Base-by-base conservation (phyloP, 768 basidiomycete species). In the Lentinula sp. region DNA sequence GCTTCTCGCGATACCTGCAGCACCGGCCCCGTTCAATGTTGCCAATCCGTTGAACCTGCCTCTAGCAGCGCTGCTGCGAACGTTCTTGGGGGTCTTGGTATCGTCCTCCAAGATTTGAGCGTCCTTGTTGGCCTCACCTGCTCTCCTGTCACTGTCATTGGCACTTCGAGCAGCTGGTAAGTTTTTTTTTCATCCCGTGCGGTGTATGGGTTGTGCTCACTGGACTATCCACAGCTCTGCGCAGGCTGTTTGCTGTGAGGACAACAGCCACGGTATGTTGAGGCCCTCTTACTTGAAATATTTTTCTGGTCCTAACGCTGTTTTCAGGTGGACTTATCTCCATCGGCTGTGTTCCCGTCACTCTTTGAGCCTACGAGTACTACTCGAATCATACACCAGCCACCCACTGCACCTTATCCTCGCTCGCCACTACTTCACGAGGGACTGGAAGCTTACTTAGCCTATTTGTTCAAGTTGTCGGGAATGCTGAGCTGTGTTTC, bases 41-140 rank as follows among this genome's bases (percentile, higher is more conserved):
- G 73, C 65, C 4, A 58, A 6, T 48, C n/a, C 46, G 57, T 58
- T 11, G 18, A 43, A 11, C 15, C 18, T 16, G 57, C 63, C 31
- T 50, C 60, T 18, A 39, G 40, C 23, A 51, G 61, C 28, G 57
- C 61, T 15, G 63, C 58, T 11, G 34, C 59, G 15, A 37, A 18
- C n/a, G 11, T 68, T 11, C 53, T 69, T 37, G 62, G 49, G n/a
- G 57, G 59, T 34, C 10, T 62, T 59, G 67, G 66, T 63, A 63
- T 68, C 52, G 89, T 88, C 69, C 73, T 91, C 6, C 80, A 89
- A 5, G 87, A 50, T 37, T 34, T 32, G 50, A 53, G 39, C 28
- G 37, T 40, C 9, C 5, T 18, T 15, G 55, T 64, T n/a, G 58
- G 28, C 16, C 11, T 52, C 10, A 37, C 49, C 4, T 66, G 65